These are phyloP conservation scores for Mycena citricolor DNA, from an alignment of 1,284 basidiomycete species.

Conservation along the genomic window DNA sequence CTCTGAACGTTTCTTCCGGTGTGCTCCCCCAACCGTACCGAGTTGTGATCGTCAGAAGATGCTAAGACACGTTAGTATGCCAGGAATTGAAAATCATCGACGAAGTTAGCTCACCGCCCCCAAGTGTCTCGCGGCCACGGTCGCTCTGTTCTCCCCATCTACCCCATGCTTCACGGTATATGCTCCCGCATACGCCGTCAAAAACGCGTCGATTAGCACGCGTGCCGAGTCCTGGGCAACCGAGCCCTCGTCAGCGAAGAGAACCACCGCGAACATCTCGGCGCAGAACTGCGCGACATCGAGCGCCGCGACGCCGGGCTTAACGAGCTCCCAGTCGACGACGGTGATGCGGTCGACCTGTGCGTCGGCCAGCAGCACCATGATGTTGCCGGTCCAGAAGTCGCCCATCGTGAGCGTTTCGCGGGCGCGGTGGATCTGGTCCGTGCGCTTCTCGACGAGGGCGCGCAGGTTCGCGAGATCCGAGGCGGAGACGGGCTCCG, in stretches of 20 bases:
- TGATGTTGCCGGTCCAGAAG: slow-evolving; percentile 66
- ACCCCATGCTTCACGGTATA: slow-evolving; percentile 33
- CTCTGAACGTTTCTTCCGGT: slow-evolving; percentile 13
- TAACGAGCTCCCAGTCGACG: slow-evolving; percentile 58
- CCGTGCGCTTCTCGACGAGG: slow-evolving; percentile 14
- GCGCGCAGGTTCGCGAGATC: slow-evolving; percentile 14
- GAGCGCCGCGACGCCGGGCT: slow-evolving; percentile 48
- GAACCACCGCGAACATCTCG: slow-evolving; percentile 48
- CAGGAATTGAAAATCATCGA: background rate
- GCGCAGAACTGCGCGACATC: slow-evolving; percentile 63
- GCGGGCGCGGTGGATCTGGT: slow-evolving; percentile 4
- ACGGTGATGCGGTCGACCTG: slow-evolving; percentile 5
- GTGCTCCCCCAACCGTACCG: slow-evolving; percentile 9
- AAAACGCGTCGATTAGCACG: slow-evolving; percentile 42
- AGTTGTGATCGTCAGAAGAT: slow-evolving; percentile 9
- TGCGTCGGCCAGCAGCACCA: too few species aligned
- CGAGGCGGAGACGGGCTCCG: slow-evolving; percentile 3
- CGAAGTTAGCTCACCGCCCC: slow-evolving; percentile 6
- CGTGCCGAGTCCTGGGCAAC: slow-evolving; percentile 34
- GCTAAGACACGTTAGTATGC: slow-evolving; percentile 1
- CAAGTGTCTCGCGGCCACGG: slow-evolving; percentile 13
- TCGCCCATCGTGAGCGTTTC: slow-evolving; percentile 52
- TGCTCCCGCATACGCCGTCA: slow-evolving; percentile 40
- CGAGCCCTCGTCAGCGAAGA: slow-evolving; percentile 39
- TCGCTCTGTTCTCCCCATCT: slow-evolving; percentile 8